Evolutionary conservation across 2,329 filamentous ascomycete genomes (phyloP), one percentile per base, ranked within the genome.

Genomic region (Cercospora citrullina): DNA sequence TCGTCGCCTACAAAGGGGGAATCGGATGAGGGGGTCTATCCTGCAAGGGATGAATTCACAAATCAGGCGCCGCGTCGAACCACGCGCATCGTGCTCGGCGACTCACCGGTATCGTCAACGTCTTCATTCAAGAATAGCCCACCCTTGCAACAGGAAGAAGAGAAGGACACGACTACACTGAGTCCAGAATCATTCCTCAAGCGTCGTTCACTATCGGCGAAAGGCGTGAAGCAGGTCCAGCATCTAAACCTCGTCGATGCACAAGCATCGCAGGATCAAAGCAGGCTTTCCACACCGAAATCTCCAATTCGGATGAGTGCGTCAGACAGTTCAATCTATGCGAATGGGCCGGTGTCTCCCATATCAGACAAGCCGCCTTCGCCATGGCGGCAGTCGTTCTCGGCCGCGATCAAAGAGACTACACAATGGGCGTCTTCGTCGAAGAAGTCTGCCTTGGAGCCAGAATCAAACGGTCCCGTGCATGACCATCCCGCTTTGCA

Each of bases 401-500:
- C 65, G 23, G 71, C 69, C 5, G 65, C 67, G 16, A 55, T 68
- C 16, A 68, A 71, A 63, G 64, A 71, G 48, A 70, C 48, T 36
- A 62, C 62, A 14, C 62, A 63, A 57, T 69, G 63, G 67, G 42
- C 67, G 21, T 60, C 67, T 14, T 60, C 66, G 16, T 65, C 57
- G 33, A 67, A 65, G 53, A 70, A 69, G 21, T 60, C 64, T n/a
- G 51, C 63, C 14, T 63, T 66, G n/a, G 64, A 45, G 16, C 64
- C 67, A 16, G 67, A 67, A 14, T 23, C 67, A 5, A 58, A 51
- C 42, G 65, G 61, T 58, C 48, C 67, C 26, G 71, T 75, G 16
- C 74, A 75, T 48, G 72, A 76, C 58, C 75, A 76, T 64, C 75
- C 75, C 1, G 71, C 71, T 3, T 60, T 76, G 5, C 71, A 74